A percentile compares a stretch with the other conserved stretches of the same genome.
These are phyloP conservation scores for Cyphellophora europaea DNA, from an alignment of 2,329 filamentous ascomycete species.

Conservation along the genomic window DNA sequence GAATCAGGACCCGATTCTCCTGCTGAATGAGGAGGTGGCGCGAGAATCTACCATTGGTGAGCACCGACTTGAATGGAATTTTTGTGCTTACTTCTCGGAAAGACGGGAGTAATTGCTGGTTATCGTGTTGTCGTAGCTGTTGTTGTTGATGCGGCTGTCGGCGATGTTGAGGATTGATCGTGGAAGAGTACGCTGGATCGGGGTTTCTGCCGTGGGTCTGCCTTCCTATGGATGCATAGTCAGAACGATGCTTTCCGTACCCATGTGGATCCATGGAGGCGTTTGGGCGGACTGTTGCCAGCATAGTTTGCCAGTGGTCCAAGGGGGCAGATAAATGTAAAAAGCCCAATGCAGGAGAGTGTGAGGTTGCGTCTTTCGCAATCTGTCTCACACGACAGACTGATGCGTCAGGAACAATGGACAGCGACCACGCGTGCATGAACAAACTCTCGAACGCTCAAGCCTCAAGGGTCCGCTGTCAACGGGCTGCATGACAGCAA, in stretches of 20 bases:
- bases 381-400: constrained; percentile 2
- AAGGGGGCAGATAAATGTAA: constrained; percentile 20
- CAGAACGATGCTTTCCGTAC: constrained; percentile 1
- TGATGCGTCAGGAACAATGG: neutral
- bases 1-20: neutral
- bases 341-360: neutral
- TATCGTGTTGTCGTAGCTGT: constrained; percentile 6
- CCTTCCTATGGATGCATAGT: neutral
- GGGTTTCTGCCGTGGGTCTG: constrained; percentile 4
- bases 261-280: constrained; percentile 1
- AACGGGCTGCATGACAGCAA: constrained; percentile 1
- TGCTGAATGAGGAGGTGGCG: constrained; percentile 7
- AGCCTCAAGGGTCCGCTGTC: constrained; percentile 2
- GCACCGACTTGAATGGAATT: no score
- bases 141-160: constrained; percentile 7
- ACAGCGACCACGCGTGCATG: neutral
- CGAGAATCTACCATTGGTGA: constrained; percentile 2
- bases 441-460: neutral
- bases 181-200: no score
- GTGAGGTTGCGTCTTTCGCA: neutral
- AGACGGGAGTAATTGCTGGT: constrained; percentile 12
- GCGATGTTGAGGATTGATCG: constrained; percentile 1
- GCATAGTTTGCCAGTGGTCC: constrained; percentile 20
- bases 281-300: neutral
- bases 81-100: constrained; percentile 12